phyloP scores from a whole-genome alignment of 495 filamentous ascomycete species.

The Penicillium malachiteum region DNA sequence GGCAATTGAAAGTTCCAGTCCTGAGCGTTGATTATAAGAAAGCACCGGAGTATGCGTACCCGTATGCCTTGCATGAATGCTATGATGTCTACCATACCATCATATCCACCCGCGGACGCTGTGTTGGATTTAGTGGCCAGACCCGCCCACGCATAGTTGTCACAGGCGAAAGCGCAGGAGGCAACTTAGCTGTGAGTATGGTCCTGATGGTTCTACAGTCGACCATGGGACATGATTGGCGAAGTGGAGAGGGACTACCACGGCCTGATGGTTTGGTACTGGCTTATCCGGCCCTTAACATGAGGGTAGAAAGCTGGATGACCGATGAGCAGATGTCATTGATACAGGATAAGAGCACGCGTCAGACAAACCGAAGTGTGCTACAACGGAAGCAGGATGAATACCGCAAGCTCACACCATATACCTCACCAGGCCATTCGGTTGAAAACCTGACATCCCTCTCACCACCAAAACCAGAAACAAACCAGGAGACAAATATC shows the following conservation, averaged over 20 bases:
- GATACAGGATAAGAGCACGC: constrained; percentile 77
- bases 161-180: constrained; percentile 90
- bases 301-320: constrained; percentile 99
- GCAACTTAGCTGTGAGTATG: constrained; percentile 80
- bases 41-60: constrained; percentile 92
- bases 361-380: constrained; percentile 74
- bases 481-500: constrained; percentile 34
- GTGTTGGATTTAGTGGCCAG: constrained; percentile 77
- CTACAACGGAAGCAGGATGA: constrained; percentile 75
- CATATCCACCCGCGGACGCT: constrained; percentile 71
- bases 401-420: constrained; percentile 59
- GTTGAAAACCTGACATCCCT: constrained; percentile 41
- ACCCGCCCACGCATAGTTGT: constrained; percentile 71
- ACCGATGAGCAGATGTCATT: constrained; percentile 94
- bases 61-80: constrained; percentile 92
- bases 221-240: constrained; percentile 53
- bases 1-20: constrained; percentile 77
- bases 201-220: constrained; percentile 86
- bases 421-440: constrained; percentile 65
- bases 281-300: constrained; percentile 85
- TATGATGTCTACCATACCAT: constrained; percentile 90
- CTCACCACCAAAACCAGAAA: constrained; percentile 31
- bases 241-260: constrained; percentile 63
- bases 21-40: constrained; percentile 92
- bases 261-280: constrained; percentile 78